Conservation (phyloP, 768 basidiomycete species). For the Amanita pallidorosea region DNA sequence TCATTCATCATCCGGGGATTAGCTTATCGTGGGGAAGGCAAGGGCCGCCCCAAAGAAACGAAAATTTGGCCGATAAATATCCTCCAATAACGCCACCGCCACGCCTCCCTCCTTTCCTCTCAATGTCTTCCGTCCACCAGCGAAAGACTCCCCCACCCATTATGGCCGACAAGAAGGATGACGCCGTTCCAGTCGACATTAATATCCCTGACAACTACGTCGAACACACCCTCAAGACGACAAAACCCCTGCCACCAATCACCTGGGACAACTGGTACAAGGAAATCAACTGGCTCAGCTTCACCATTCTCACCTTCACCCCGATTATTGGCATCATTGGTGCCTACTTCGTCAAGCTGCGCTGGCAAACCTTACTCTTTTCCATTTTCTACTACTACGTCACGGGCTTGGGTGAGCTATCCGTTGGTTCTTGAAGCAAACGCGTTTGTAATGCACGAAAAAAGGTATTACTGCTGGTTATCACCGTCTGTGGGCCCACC, state of each 20-base stretch:
- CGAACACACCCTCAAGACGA: constrained; percentile 56
- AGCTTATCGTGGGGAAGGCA: not conserved
- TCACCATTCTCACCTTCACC: constrained; percentile 59
- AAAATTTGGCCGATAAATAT: constrained; percentile 5
- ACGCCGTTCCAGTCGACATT: constrained; percentile 31
- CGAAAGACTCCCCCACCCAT: not conserved
- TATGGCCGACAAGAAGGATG: not conserved
- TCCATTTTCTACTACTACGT: constrained; percentile 28
- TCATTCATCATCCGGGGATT: too few relatives aligned
- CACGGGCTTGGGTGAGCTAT: constrained; percentile 59
- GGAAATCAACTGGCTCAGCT: constrained; percentile 72
- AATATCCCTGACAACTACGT: constrained; percentile 81
- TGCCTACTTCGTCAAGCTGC: constrained; percentile 49
- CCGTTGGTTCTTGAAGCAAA: not conserved
- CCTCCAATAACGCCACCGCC: not conserved
- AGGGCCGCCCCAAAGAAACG: constrained; percentile 8
- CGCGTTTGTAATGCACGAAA: not conserved
- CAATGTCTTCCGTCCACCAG: not conserved
- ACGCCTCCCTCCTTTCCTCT: not conserved
- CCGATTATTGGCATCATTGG: constrained; percentile 72
- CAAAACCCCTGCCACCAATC: constrained; percentile 60
- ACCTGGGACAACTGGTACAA: constrained; percentile 43
- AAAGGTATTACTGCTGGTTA: constrained; percentile 86
- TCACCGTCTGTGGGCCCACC: constrained; percentile 95
- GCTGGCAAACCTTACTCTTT: constrained; percentile 63